Conservation (phyloP, 805 yeast species). For the fission yeast (Schizosaccharomyces pombe) region DNA sequence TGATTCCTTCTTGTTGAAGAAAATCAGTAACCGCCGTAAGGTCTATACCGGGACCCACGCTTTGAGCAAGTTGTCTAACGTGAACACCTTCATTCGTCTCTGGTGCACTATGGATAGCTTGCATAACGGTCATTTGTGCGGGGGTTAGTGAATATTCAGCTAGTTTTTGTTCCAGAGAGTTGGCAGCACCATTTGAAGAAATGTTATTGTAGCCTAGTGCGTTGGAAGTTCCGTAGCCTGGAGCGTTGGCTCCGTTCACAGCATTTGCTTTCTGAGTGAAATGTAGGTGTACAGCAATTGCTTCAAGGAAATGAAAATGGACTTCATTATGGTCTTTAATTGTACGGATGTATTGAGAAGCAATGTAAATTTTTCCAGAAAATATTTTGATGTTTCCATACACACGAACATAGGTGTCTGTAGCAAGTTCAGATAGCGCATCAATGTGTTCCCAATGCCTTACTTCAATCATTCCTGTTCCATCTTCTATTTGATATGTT, state of each 20-base stretch:
- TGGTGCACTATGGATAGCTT: conserved; percentile 1
- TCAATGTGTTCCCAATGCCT: conserved; percentile 22
- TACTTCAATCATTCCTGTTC: conserved; percentile 37
- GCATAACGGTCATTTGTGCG: conserved; percentile 8
- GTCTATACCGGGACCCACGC: conserved; percentile 2
- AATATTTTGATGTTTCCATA: conserved; percentile 25
- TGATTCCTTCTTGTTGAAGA: conserved; percentile 7
- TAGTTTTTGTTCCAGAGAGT: conserved; percentile 6
- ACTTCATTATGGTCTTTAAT: conserved; percentile 36
- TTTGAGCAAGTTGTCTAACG: conserved; percentile 6
- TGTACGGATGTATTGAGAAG: conserved; percentile 25
- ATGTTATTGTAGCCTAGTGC: neutral
- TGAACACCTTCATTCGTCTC: conserved; percentile 9
- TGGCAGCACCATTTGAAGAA: neutral
- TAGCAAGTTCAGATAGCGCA: conserved; percentile 6
- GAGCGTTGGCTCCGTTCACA: neutral
- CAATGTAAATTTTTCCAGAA: conserved; percentile 27
- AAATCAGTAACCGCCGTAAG: conserved; percentile 6
- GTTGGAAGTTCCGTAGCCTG: neutral
- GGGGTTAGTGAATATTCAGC: conserved; percentile 6
- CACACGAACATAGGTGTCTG: conserved; percentile 26
- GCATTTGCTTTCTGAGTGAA: conserved; percentile 1
- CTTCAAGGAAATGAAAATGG: conserved; percentile 35
- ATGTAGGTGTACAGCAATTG: conserved; percentile 14
- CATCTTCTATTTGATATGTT: conserved; percentile 34